Base-by-base conservation (phyloP, 257 asterid species). In the Nicotiana tabacum region DNA sequence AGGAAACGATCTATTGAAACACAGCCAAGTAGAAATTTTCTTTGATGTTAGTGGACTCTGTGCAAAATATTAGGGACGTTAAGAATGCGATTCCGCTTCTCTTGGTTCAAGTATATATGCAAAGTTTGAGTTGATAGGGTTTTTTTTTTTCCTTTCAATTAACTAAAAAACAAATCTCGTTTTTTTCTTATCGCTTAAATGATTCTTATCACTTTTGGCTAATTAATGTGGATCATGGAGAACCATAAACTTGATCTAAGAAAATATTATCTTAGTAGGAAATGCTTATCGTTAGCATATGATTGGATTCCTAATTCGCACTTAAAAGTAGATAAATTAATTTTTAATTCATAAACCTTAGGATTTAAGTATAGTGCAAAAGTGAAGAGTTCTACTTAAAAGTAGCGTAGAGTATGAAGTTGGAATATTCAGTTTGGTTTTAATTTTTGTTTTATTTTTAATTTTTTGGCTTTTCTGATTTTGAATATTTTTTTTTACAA, bases 51-150 rank as follows among this genome's bases (percentile, higher is more conserved):
- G 56, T 68, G 77, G 53, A 39, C 56, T 69, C 77, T 69, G 11
- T 39, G 11, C 11, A 69, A 2, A 35, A 9, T 65, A 35, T 17
- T 39, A 2, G 12, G 2, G 55, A 69, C 43, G 30, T 72, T 72
- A 72, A 48, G 90, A 88, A 89, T 88, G 27, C 51, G 92, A 89
- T 90, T 85, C 92, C 76, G 29, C 84, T 61, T 89, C 86, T 57
- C 56, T 80, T 89, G 90, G 91, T 79, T 83, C 86, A 62, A 78
- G 87, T 81, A 56, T 85, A 84, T 82, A 77, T 87, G 88, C 90
- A 6, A 86, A 88, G 79, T 77, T 83, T 84, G 88, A 86, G 84
- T 78, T 82, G 88, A 88, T 82, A 43, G 37, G 56, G 16, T 16
- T 64, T 16, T 46, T 4, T 4, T 21, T 72, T 46, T 12, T 29